A percentile compares a stretch with the other conserved stretches of the same genome.
These are phyloP conservation scores for Geum urbanum DNA, from an alignment of 306 rosid species.

Conservation along the genomic window DNA sequence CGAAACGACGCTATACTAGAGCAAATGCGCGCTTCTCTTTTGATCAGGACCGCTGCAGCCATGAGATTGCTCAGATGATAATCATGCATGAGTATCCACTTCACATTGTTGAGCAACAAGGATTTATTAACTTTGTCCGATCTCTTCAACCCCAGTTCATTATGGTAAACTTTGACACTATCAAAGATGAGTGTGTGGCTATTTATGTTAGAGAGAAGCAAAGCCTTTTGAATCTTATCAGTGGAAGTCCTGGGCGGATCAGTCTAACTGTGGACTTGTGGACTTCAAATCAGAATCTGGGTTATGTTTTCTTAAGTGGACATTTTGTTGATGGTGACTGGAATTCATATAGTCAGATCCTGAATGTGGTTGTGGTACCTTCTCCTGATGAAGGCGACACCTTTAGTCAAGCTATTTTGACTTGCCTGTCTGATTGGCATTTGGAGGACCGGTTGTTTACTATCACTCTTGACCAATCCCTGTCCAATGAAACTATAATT, in stretches of 20 bases:
- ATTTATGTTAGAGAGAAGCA: constrained; percentile 61
- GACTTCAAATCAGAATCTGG: constrained; percentile 56
- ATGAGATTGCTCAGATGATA: constrained; percentile 73
- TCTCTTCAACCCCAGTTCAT: constrained; percentile 76
- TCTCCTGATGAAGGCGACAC: constrained; percentile 60
- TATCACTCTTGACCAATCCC: constrained; percentile 58
- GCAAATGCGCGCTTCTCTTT: constrained; percentile 39
- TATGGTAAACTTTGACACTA: constrained; percentile 32
- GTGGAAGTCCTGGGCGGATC: constrained; percentile 65
- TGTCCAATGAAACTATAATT: constrained; percentile 49
- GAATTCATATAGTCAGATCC: constrained; percentile 67
- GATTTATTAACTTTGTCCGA: constrained; percentile 57
- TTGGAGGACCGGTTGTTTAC: constrained; percentile 62
- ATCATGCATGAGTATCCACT: constrained; percentile 88
- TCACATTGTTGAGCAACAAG: constrained; percentile 69
- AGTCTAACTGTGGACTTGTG: constrained; percentile 75
- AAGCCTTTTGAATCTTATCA: constrained; percentile 51
- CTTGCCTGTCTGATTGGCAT: constrained; percentile 78
- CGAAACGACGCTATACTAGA: constrained; percentile 49
- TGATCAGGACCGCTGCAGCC: constrained; percentile 60
- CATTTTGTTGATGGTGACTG: constrained; percentile 79
- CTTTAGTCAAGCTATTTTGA: constrained; percentile 45
- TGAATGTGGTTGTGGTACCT: constrained; percentile 59
- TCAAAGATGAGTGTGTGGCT: constrained; percentile 55
- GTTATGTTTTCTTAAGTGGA: constrained; percentile 70